Conservation (phyloP, 345 rosid species). For the Boechera divaricarpa region DNA sequence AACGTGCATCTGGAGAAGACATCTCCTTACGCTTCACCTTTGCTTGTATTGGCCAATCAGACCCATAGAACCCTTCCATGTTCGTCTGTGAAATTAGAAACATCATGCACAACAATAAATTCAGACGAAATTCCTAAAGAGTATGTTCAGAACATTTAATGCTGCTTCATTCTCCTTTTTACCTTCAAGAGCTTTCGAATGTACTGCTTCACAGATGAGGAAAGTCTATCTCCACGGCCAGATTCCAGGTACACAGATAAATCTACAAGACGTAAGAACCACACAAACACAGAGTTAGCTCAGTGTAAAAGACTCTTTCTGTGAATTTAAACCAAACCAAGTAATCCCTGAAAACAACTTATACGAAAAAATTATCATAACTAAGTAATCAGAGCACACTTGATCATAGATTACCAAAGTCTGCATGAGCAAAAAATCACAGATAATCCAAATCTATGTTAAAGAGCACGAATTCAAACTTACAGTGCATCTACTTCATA, state of each 20-base stretch:
- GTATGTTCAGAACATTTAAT: neutral
- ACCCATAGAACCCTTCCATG: constrained; percentile 75
- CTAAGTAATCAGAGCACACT: neutral
- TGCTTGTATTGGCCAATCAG: constrained; percentile 78
- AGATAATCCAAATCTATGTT: constrained; percentile 9
- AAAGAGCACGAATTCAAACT: neutral
- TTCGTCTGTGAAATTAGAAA: constrained; percentile 53
- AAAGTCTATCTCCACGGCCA: constrained; percentile 72
- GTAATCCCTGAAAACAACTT: neutral
- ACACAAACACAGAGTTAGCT: constrained; percentile 5
- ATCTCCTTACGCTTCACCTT: constrained; percentile 82
- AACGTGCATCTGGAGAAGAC: constrained; percentile 74
- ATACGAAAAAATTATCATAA: neutral
- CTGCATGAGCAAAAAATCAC: neutral
- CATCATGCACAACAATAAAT: neutral
- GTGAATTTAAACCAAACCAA: neutral
- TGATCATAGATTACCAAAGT: neutral
- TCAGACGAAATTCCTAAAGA: neutral
- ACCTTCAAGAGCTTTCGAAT: constrained; percentile 74
- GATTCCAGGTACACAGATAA: constrained; percentile 64
- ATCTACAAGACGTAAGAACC: constrained; percentile 49
- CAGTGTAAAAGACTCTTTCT: constrained; percentile 5
- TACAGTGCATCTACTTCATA: neutral
- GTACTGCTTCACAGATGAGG: constrained; percentile 56
- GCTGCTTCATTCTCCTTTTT: neutral